Base-by-base conservation (phyloP, 371 early-diverging fungal genomes). In the Capillidium rhysosporum region DNA sequence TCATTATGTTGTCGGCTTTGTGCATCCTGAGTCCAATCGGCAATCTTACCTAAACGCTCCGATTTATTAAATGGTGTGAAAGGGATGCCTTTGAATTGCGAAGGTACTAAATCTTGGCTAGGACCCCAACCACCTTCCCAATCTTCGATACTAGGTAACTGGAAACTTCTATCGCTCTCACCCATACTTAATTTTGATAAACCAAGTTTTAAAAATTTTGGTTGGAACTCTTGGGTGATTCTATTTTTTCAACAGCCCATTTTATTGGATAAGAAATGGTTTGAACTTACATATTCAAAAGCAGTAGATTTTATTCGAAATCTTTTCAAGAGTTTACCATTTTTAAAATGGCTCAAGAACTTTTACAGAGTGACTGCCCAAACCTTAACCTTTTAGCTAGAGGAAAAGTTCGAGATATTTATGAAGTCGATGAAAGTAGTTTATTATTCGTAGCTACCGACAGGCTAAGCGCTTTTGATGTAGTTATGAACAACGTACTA, bases 381-480 rank as follows among this genome's bases (percentile, higher is more conserved):
- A 88, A 86, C 59, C 76, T 97, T 56, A 80, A 89, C 66, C 83
- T 97, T 46, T 57, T 97, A 51, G 88, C 90, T 20, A 80, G 94
- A 40, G 97, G 95, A 56, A 97, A 97, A 65, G 95, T 95, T 46
- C 82, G 97, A 54, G 95, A 97, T 65, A 73, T 97, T 56, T 97
- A 97, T 69, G 83, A 84, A 54, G 77, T 95, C 20, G 87, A 90
- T 67, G 82, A 80, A 10, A 63, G 77, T 47, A 70, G 80, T 3
- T 71, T 97, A 56, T 78, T 97, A 29, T 94, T 97, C 63, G 92
- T 95, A 4, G 95, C 98, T 28, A 90, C 95, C 9, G 96, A 97
- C 73, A 79, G 98, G 56, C 80, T 95, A 65, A 85, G 85, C 63
- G 96, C 98, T 10, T 97, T 83, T 70, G 98, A 97, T 59, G 95